A percentile compares a stretch with the other conserved stretches of the same genome.
These are phyloP conservation scores for Nelumbo lutea DNA, from an alignment of 164 flowering plant genomes.

Conservation along the genomic window DNA sequence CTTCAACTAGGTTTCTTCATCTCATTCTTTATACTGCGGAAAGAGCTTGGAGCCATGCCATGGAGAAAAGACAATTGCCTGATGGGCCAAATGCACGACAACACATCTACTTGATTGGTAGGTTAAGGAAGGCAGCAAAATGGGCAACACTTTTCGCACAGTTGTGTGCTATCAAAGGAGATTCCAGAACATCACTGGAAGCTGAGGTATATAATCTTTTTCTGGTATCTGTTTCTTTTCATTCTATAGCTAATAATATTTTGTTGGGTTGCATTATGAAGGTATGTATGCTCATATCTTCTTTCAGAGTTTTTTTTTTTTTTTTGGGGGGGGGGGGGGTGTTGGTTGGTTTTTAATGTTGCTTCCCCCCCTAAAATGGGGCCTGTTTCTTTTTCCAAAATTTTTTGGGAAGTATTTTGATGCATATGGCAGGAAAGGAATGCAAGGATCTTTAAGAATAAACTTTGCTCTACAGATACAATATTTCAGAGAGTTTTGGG, in stretches of 20 bases:
- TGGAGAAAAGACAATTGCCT: slow-evolving; percentile 93
- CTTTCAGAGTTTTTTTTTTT: background rate
- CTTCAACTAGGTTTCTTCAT: slow-evolving; percentile 72
- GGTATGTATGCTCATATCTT: background rate
- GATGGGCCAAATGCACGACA: slow-evolving; percentile 92
- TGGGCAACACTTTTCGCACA: slow-evolving; percentile 85
- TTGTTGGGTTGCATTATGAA: background rate
- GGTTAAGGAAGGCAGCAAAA: slow-evolving; percentile 89
- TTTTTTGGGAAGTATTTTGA: too few relatives aligned
- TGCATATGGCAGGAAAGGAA: too few relatives aligned
- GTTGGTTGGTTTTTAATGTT: too few relatives aligned
- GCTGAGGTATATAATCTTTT: slow-evolving; percentile 63
- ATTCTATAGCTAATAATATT: background rate
- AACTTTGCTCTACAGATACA: too few relatives aligned
- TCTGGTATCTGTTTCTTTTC: background rate
- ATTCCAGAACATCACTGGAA: slow-evolving; percentile 91
- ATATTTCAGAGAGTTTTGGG: too few relatives aligned
- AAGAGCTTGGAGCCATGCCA: slow-evolving; percentile 99
- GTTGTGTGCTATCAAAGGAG: slow-evolving; percentile 84
- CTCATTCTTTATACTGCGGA: slow-evolving; percentile 81
- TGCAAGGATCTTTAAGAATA: too few relatives aligned
- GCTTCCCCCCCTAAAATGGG: too few relatives aligned
- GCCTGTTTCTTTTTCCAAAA: too few relatives aligned
- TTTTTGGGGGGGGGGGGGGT: too few relatives aligned
- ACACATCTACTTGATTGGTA: slow-evolving; percentile 76